Conservation (phyloP, 2,329 filamentous ascomycete genomes). For the Botrytis porri region DNA sequence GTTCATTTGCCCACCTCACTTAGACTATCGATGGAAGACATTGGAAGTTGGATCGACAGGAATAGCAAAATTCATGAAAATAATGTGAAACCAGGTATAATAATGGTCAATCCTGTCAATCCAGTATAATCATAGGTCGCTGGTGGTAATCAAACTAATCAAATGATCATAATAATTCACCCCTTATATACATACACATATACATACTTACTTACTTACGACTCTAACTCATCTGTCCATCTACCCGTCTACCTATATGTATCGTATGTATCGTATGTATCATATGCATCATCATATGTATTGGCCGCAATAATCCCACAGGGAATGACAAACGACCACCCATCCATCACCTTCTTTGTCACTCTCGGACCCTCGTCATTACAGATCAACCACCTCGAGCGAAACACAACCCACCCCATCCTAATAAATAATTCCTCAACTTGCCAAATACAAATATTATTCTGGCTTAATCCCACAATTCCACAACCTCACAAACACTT, state of each 20-base stretch:
- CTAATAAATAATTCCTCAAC: constrained; percentile 8
- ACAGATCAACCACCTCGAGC: background rate
- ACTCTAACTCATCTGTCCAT: background rate
- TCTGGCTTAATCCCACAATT: background rate
- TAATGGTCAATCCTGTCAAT: background rate
- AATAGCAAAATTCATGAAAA: background rate
- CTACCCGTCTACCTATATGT: too few relatives aligned
- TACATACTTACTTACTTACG: background rate
- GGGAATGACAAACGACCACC: constrained; percentile 2
- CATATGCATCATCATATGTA: background rate
- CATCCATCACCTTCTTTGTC: constrained; percentile 5
- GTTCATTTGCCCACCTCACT: background rate
- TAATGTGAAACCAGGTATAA: background rate
- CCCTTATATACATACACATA: background rate
- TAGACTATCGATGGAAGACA: background rate
- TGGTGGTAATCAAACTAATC: background rate
- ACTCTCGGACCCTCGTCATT: constrained; percentile 15
- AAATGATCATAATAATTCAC: background rate
- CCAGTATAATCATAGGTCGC: background rate
- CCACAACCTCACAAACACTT: background rate
- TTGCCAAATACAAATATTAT: background rate
- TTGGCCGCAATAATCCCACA: background rate
- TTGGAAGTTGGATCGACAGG: background rate
- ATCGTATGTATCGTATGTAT: too few relatives aligned
- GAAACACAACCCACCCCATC: constrained; percentile 2